Conservation (phyloP, 2,329 filamentous ascomycete genomes). For the Sphaerostilbella broomeana region DNA sequence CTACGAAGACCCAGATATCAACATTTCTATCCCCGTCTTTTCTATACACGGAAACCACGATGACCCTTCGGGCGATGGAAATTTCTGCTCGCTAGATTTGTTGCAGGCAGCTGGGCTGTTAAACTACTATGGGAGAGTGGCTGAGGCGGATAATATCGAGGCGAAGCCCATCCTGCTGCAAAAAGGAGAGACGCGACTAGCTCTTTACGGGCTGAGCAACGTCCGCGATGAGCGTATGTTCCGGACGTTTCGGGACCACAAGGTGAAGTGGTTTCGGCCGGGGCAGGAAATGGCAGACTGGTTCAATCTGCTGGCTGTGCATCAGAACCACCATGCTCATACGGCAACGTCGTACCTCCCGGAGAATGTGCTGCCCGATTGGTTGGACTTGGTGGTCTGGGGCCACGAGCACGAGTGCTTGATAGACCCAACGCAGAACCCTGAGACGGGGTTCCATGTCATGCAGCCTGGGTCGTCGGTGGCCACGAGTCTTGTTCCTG, state of each 20-base stretch:
- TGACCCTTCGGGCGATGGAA: conserved; percentile 92
- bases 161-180: conserved; percentile 88
- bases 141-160: conserved; percentile 87
- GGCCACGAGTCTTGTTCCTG: conserved; percentile 82
- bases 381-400: conserved; percentile 89
- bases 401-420: conserved; percentile 96
- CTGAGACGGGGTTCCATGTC: conserved; percentile 85
- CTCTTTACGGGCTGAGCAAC: conserved; percentile 90
- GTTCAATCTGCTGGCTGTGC: conserved; percentile 93
- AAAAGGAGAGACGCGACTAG: conserved; percentile 87
- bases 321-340: conserved; percentile 92
- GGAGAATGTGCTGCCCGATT: conserved; percentile 85
- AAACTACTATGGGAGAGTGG: conserved; percentile 92
- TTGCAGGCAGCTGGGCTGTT: conserved; percentile 85
- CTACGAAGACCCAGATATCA: conserved; percentile 96
- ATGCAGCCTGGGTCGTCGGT: conserved; percentile 98
- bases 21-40: conserved; percentile 93
- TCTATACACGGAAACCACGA: conserved; percentile 99
- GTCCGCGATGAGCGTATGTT: conserved; percentile 93
- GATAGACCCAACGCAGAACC: conserved; percentile 76
- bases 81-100: conserved; percentile 83
- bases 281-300: conserved; percentile 74
- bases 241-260: conserved; percentile 84
- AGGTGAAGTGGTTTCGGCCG: conserved; percentile 89
- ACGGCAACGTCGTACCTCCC: conserved; percentile 91